Percentiles rank a stretch among this genome's conserved stretches.
These are phyloP conservation scores for Tilletia indica DNA, from an alignment of 1,284 basidiomycete genomes.

Conservation along the genomic window DNA sequence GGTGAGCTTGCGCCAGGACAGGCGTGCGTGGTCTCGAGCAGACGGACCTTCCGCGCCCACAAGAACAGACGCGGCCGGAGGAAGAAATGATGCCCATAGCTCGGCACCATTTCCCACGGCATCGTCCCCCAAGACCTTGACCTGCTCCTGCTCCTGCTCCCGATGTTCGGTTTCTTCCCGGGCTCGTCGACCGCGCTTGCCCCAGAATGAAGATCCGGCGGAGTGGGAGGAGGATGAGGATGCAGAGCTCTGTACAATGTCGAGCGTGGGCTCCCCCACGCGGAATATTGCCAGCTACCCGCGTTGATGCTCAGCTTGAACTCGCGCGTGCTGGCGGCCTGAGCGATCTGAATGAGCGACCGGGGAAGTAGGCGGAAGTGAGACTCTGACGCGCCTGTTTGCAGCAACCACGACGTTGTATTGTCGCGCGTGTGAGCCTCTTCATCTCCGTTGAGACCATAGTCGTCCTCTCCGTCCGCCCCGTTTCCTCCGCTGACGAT, in stretches of 20 bases:
- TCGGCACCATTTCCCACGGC: constrained; percentile 79
- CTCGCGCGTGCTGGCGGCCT: constrained; percentile 78
- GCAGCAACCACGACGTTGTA: background rate
- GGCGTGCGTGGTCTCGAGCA: background rate
- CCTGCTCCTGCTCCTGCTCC: background rate
- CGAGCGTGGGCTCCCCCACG: constrained; percentile 62
- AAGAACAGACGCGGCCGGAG: constrained; percentile 36
- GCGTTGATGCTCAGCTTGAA: constrained; percentile 80
- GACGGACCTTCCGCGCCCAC: background rate
- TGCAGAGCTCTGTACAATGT: background rate
- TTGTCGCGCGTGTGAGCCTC: constrained; percentile 59
- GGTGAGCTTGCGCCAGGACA: constrained; percentile 73
- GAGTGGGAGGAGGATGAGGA: background rate
- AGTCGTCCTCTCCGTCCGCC: background rate
- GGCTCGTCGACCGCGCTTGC: constrained; percentile 17
- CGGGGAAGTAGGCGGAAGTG: constrained; percentile 69
- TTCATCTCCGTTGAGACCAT: background rate
- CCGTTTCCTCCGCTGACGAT: constrained; percentile 27
- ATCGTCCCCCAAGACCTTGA: constrained; percentile 59
- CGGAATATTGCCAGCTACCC: constrained; percentile 82
- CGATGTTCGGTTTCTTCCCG: background rate
- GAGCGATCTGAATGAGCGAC: constrained; percentile 77
- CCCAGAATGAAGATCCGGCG: background rate
- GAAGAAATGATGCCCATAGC: constrained; percentile 68
- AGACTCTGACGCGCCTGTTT: background rate